phyloP scores from a whole-genome alignment of 2,329 filamentous ascomycete genomes.

The Chrysosphaeria jannelii region DNA sequence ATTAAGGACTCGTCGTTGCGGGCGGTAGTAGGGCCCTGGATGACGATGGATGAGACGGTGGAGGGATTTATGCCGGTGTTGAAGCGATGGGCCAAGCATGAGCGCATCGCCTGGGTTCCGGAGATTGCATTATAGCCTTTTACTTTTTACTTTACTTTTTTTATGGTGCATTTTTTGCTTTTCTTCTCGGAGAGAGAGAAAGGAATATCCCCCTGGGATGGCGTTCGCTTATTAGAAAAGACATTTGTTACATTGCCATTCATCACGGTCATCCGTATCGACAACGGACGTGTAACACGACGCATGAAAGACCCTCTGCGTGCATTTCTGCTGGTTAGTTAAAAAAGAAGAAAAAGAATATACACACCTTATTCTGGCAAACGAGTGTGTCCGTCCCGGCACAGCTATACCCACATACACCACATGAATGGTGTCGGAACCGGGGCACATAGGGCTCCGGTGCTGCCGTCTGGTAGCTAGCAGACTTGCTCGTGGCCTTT shows the following conservation, averaged over 20 bases:
- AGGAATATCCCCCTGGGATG: no score
- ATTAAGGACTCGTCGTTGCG: conserved; percentile 8
- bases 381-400: conserved; percentile 12
- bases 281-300: conserved; percentile 11
- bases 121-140: no score
- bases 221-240: no score
- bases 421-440: conserved; percentile 7
- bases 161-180: no score
- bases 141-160: no score
- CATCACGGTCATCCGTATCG: conserved; percentile 6
- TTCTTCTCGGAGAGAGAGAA: no score
- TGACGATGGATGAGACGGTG: conserved; percentile 14
- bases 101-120: conserved; percentile 14
- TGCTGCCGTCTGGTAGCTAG: neutral
- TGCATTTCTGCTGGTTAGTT: conserved; percentile 10
- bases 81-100: conserved; percentile 13
- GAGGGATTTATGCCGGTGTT: conserved; percentile 12
- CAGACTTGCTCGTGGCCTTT: neutral
- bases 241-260: conserved; percentile 16
- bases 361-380: conserved; percentile 17
- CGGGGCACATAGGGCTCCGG: neutral
- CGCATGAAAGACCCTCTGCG: conserved; percentile 16
- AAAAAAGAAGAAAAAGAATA: neutral
- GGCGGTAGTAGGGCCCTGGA: conserved; percentile 12
- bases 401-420: conserved; percentile 13